Evolutionary conservation across 2,329 filamentous ascomycete genomes (phyloP).

Genomic region (Colletotrichum sp.): DNA sequence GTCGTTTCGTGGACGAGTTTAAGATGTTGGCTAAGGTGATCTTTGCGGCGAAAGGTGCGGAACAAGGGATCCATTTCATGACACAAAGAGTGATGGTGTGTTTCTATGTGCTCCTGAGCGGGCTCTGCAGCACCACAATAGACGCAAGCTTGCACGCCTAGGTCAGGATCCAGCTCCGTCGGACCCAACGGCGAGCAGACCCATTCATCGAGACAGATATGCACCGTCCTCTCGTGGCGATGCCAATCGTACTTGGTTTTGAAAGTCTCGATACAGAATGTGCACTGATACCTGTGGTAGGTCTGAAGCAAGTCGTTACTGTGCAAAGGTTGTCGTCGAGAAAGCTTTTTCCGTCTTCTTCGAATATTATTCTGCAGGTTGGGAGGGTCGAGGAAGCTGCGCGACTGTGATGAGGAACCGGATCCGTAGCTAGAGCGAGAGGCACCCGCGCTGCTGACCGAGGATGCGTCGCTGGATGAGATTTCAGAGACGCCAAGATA

Average conservation of each 20-base stretch:
- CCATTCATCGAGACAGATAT: conserved; percentile 49
- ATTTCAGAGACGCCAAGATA: background rate
- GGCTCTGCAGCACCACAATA: conserved; percentile 39
- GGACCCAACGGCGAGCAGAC: conserved; percentile 42
- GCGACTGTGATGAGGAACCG: background rate
- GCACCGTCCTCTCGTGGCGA: conserved; percentile 54
- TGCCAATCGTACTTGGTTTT: conserved; percentile 49
- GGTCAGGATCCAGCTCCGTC: conserved; percentile 41
- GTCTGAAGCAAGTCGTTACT: background rate
- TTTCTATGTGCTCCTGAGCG: conserved; percentile 30
- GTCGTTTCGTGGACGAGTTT: conserved; percentile 44
- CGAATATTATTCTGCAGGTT: background rate
- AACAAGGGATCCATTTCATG: conserved; percentile 38
- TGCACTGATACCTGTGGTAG: conserved; percentile 38
- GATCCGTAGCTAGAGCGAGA: background rate
- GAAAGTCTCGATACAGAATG: conserved; percentile 49
- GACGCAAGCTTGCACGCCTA: conserved; percentile 40
- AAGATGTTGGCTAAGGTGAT: conserved; percentile 46
- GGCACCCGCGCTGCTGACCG: background rate
- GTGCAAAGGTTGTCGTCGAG: background rate
- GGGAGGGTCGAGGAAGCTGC: background rate
- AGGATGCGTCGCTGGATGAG: background rate
- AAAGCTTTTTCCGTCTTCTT: background rate
- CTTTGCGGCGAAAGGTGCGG: conserved; percentile 42
- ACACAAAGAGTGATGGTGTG: conserved; percentile 35